phyloP scores from a whole-genome alignment of 129 eudicot species.

The Centrapalus pauciflorus region DNA sequence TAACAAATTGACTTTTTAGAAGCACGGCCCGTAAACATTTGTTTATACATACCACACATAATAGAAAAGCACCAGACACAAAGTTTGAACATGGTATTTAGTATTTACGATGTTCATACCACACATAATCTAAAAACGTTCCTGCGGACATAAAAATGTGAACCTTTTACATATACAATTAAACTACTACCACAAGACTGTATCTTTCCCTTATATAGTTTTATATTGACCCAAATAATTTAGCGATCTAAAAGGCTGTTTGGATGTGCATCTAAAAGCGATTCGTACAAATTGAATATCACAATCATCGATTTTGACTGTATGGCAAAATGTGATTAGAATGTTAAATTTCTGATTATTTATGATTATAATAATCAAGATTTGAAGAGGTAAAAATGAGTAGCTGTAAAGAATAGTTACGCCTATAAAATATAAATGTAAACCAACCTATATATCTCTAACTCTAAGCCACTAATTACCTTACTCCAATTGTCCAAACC shows the following conservation, averaged over 20 bases:
- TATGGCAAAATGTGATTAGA: no score
- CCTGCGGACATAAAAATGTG: neutral
- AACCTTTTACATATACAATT: neutral
- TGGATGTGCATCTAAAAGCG: neutral
- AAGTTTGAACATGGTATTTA: neutral
- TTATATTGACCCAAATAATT: neutral
- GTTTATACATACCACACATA: neutral
- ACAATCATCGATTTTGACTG: no score
- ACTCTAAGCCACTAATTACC: neutral
- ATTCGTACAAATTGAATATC: neutral
- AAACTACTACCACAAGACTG: neutral
- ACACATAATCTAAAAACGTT: neutral
- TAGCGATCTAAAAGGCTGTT: neutral
- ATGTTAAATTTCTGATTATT: neutral
- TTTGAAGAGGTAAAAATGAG: neutral
- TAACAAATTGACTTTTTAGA: neutral
- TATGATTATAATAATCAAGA: neutral
- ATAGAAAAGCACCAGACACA: neutral
- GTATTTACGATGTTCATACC: neutral
- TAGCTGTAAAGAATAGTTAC: neutral
- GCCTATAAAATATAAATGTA: neutral
- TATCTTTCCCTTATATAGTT: neutral
- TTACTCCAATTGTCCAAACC: neutral
- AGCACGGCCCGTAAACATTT: neutral
- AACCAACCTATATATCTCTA: neutral